Evolutionary conservation across 345 rosid species (phyloP), one percentile per base, ranked within the genome.

Genomic region (Leavenworthia alabamica): DNA sequence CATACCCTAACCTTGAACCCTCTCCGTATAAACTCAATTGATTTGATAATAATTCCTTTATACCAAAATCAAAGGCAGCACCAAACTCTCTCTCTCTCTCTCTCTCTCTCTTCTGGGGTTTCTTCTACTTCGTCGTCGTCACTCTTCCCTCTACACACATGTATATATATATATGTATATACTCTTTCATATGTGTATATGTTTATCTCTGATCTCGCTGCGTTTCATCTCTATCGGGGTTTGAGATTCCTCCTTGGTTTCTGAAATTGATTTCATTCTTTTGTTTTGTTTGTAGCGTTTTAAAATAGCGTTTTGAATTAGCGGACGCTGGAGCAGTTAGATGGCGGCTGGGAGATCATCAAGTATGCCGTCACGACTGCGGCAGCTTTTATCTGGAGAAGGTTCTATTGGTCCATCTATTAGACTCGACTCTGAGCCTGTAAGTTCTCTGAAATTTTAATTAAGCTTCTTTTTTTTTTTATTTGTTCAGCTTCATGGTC

Each of bases 381-480:
- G 96, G 57, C 96, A 85, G 78, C 95, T 89, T 55, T 68, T 92
- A 42, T 83, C 93, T 55, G 98, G 95, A 13, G 98, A 92, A 59
- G 85, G 82, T 29, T 65, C 87, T 27, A 69, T 82, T 49, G 86
- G 88, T 6, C 90, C 96, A 22, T 86, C 96, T 54, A 70, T 85
- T 44, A 80, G 84, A 66, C 80, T 85, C 32, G 96, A 92, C 70
- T 79, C 95, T 33, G 98, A 89, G 69, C 83, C 96, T 32, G 98
- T 92, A 66, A 81, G 95, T 78, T 66, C 13, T n/a, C n/a, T 60
- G 20, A 14, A 29, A 4, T 2, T 16, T 35, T 35, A 11, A 4
- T 35, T 37, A 4, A 29, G 14, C n/a, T n/a, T n/a, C n/a, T n/a
- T n/a, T n/a, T n/a, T n/a, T n/a, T 20, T 50, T 47, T 50, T 50